Conservation (phyloP, 129 eudicot species). For the Mikania micrantha region DNA sequence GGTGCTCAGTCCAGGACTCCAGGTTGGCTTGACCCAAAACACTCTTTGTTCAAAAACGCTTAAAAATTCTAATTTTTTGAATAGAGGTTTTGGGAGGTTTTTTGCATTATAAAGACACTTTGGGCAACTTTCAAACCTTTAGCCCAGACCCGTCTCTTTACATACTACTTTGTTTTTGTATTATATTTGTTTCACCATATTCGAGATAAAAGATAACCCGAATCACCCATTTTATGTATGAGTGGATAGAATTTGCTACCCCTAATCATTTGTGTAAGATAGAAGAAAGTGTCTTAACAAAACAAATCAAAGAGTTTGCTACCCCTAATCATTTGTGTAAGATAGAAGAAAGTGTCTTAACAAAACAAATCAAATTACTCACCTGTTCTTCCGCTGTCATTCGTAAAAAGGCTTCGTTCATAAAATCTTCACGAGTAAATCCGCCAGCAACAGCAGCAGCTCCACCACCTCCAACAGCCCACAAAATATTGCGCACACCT, state of each 20-base stretch:
- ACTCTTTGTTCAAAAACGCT: neutral
- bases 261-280: neutral
- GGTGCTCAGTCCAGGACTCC: neutral
- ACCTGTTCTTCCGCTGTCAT: constrained; percentile 98
- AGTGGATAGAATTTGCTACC: neutral
- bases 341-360: neutral
- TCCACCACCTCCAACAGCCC: constrained; percentile 99
- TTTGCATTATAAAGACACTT: neutral
- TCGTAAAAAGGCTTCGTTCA: constrained; percentile 76
- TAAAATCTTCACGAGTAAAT: constrained; percentile 88
- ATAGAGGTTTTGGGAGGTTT: neutral
- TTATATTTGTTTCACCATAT: neutral
- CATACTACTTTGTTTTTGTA: neutral
- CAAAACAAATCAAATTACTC: neutral
- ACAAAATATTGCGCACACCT: constrained; percentile 82
- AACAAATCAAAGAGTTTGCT: constrained; percentile 2
- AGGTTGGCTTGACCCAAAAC: neutral
- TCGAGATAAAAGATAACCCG: neutral
- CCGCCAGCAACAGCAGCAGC: constrained; percentile 94
- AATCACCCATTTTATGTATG: neutral
- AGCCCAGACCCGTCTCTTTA: neutral
- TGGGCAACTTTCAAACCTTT: neutral
- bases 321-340: neutral
- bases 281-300: neutral
- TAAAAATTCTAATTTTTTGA: neutral